Evolutionary conservation across 2,329 filamentous ascomycete species (phyloP), one percentile per base, ranked within the genome.

Genomic region (Pestalotiopsis sp.): DNA sequence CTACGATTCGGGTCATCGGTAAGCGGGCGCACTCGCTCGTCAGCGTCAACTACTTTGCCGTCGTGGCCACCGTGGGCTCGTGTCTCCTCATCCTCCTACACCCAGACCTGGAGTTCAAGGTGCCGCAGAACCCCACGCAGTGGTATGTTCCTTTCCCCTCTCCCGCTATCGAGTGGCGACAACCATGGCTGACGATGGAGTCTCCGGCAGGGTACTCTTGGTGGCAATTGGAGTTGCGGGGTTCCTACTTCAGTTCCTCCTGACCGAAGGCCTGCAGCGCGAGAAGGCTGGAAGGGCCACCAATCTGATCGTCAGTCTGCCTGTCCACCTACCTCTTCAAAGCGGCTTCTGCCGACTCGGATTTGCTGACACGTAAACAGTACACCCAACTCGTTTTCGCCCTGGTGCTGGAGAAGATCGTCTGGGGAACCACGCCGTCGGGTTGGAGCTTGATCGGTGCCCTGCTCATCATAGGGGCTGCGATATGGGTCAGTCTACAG

Each of bases 1-100:
- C 89, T 0, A 90, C 89, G 0, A 93, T 96, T 69, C 86, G 92
- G 9, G 88, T 92, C 75, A 94, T 95, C 69, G 93, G 93, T 1
- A 88, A 89, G 72, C 85, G 92, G 23, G 91, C 91, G 0, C 93
- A 95, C 76, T 90, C 93, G 0, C 86, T 96, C 17, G 87, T 95
- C 57, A 90, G 87, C 38, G 92, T 95, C 7, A 94, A 92, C 71
- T 95, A 95, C 78, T 95, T 95, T 76, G 90, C 91, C 1, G 81
- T 82, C 0, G 85, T 89, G 78, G 92, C 91, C 52, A 92, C 90
- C 0, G 73, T 93, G 0, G 88, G 93, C 65, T 92, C 90, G 7
- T 79, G 86, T 1, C 74, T 90, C 0, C 86, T 88, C 52, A 87
- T 94, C 75, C 81, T 82, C 13, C 69, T 81, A 9, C 77, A 83